Percentiles rank a stretch among this genome's conserved stretches.
Conservation (phyloP, 225 moss, liverwort and hornwort genomes). For the Sphagnum tenellum region DNA sequence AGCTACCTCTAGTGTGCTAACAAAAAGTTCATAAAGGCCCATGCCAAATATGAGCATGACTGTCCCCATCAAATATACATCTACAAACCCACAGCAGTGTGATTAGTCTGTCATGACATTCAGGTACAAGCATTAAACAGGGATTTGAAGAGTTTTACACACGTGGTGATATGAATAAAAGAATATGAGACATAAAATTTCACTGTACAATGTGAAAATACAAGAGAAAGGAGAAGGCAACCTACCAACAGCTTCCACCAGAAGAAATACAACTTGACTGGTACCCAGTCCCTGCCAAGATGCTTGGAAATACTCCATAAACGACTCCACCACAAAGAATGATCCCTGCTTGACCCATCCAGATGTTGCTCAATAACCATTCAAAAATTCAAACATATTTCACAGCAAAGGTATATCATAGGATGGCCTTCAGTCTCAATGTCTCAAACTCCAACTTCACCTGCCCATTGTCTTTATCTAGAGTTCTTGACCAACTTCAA, state of each 20-base stretch:
- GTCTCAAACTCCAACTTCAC: no score
- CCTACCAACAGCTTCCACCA: conserved; percentile 91
- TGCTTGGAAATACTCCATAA: conserved; percentile 64
- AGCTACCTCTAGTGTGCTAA: conserved; percentile 65
- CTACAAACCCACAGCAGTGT: conserved; percentile 16
- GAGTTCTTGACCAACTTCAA: neutral
- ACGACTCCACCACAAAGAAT: conserved; percentile 56
- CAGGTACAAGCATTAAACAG: no score
- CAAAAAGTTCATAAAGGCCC: conserved; percentile 97
- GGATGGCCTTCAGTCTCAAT: no score
- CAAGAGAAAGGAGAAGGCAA: neutral
- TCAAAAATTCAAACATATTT: neutral
- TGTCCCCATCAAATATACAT: conserved; percentile 96
- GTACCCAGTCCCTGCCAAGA: conserved; percentile 57
- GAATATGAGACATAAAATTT: no score
- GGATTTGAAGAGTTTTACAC: no score
- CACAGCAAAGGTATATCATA: no score
- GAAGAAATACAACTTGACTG: conserved; percentile 88
- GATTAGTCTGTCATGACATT: neutral
- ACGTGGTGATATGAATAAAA: no score
- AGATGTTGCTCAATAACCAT: neutral
- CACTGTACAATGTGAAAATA: no score
- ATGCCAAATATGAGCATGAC: conserved; percentile 99
- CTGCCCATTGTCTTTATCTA: no score
- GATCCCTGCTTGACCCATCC: conserved; percentile 51